Base-by-base conservation (phyloP, 2,329 filamentous ascomycete genomes). In the Cyanodermella asteris region DNA sequence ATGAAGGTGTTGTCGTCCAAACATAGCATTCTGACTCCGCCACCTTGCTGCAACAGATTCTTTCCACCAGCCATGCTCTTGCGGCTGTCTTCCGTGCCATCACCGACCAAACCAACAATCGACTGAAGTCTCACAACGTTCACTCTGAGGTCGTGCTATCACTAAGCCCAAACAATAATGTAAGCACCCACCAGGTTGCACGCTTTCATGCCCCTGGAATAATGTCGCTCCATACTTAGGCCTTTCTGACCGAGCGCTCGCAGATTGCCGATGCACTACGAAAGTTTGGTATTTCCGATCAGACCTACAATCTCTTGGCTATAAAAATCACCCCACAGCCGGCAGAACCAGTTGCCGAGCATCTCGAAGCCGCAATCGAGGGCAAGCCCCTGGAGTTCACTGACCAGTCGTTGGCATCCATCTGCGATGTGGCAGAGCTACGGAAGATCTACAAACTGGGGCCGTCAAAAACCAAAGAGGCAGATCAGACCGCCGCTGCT, bases 251-350 rank as follows among this genome's bases (percentile, higher is more conserved):
- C n/a, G n/a, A n/a, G n/a, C n/a, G n/a, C n/a, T n/a, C n/a, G n/a
- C 13, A 90, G 80, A 94, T 97, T 41, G 66, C 80, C 25, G 82
- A 93, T 38, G 72, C 81, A 1, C 94, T 94, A 49, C 72, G 78
- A 16, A 72, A 73, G 27, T 91, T 87, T 41, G 87, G 87, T 23
- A 70, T 94, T 29, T 56, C 64, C 1, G 65, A 77, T 8, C 52
- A 57, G 7, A 87, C 74, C 3, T 70, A 60, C 22, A 50, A 71
- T 36, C 49, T 97, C n/a, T 53, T 93, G 3, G 69, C 78, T 6
- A 58, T 91, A 39, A 94, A 91, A 44, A 59, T 93, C 11, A 61
- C 69, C 31, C 26, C 6, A 15, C 19, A 10, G 23, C 51, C 56
- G 5, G 43, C 51, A 23, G 46, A 55, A n/a, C 50, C 51, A 3